A percentile compares a stretch with the other conserved stretches of the same genome.
phyloP scores from a whole-genome alignment of 495 filamentous ascomycete genomes.

The Evernia prunastri region DNA sequence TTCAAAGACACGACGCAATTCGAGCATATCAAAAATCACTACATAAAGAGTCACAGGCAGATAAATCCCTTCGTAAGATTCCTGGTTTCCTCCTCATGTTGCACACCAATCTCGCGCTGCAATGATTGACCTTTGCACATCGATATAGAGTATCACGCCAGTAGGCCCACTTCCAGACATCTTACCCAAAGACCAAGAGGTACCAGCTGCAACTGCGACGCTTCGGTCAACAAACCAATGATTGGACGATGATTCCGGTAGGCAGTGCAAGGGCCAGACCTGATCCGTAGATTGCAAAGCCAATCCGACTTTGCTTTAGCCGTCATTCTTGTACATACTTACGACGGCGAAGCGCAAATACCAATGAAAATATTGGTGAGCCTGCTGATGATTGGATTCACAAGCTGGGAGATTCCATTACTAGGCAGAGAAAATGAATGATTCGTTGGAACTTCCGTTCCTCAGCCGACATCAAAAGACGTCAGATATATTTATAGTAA shows the following conservation, averaged over 20 bases:
- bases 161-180: constrained; percentile 58
- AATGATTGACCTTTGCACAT: not conserved
- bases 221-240: constrained; percentile 26
- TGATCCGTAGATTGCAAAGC: not conserved
- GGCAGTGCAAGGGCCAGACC: not conserved
- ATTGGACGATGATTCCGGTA: not conserved
- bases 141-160: constrained; percentile 50
- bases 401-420: not conserved
- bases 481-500: not conserved
- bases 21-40: constrained; percentile 67
- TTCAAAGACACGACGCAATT: constrained; percentile 60
- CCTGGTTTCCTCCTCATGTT: not conserved
- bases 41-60: constrained; percentile 64
- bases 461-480: not conserved
- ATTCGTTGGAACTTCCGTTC: not conserved
- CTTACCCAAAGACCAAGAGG: constrained; percentile 54
- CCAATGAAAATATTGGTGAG: not conserved
- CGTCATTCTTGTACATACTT: not conserved
- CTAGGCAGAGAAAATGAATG: not conserved
- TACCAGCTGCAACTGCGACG: constrained; percentile 45
- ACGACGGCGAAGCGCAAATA: not conserved
- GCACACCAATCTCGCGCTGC: not conserved
- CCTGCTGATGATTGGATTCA: not conserved
- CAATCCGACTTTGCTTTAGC: not conserved
- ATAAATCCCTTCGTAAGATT: constrained; percentile 48